Evolutionary conservation across 352 stramenopile genomes (phyloP).

Genomic region (Phytophthora podocarpi): DNA sequence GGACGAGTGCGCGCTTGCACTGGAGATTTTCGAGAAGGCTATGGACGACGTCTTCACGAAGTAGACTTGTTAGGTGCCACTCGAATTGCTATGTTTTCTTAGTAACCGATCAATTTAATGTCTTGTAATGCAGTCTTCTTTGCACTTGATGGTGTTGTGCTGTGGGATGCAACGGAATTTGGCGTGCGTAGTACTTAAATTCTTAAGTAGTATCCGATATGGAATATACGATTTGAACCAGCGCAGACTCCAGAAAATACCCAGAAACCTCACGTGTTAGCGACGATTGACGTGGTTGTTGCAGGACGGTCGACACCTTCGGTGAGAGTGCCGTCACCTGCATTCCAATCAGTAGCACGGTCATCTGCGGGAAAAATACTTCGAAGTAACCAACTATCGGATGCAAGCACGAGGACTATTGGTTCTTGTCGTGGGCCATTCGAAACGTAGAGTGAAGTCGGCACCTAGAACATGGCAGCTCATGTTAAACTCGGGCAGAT

Average conservation of each 20-base stretch:
- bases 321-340: not conserved
- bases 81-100: slow-evolving; percentile 9
- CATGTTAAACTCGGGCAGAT: too few species aligned
- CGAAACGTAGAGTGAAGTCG: too few species aligned
- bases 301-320: not conserved
- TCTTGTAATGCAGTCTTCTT: too few species aligned
- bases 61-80: slow-evolving; percentile 13
- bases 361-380: not conserved
- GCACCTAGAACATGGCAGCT: too few species aligned
- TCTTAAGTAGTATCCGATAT: too few species aligned
- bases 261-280: not conserved
- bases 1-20: slow-evolving; percentile 66
- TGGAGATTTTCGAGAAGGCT: slow-evolving; percentile 67
- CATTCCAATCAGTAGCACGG: not conserved
- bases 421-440: too few species aligned
- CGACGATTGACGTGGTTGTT: not conserved
- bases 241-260: not conserved
- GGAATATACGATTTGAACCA: too few species aligned
- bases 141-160: too few species aligned
- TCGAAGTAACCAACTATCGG: too few species aligned
- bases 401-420: too few species aligned
- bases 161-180: too few species aligned
- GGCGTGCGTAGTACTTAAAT: too few species aligned
- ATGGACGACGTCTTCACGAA: slow-evolving; percentile 52
- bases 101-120: slow-evolving; percentile 23